phyloP scores from a whole-genome alignment of 441 rosid genomes.

The Adansonia gregorii region DNA sequence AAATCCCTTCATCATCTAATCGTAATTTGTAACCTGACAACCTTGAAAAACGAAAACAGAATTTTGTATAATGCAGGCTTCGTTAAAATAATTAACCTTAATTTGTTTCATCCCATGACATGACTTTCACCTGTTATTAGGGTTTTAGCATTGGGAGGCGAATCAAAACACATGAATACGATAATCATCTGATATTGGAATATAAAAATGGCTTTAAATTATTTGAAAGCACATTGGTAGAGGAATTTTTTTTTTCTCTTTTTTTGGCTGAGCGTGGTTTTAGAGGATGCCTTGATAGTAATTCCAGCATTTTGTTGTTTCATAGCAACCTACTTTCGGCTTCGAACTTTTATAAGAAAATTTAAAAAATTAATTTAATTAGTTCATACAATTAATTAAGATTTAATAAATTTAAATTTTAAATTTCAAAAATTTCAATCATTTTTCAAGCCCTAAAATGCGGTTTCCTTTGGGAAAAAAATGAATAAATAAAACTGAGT shows the following conservation, averaged over 20 bases:
- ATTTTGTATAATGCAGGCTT: neutral
- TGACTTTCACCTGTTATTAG: neutral
- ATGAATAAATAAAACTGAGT: no score
- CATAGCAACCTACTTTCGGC: no score
- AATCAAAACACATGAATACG: neutral
- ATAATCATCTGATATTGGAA: neutral
- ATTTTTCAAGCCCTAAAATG: no score
- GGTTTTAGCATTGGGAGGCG: constrained; percentile 12
- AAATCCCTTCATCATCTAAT: neutral
- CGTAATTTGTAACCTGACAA: neutral
- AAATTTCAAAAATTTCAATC: no score
- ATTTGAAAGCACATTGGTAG: neutral
- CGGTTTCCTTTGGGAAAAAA: no score
- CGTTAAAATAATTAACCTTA: constrained; percentile 16
- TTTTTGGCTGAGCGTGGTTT: neutral
- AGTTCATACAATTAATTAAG: no score
- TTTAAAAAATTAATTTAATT: no score
- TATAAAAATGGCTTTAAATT: constrained; percentile 17
- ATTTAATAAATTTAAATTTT: no score
- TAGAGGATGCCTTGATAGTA: neutral
- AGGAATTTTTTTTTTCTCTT: neutral
- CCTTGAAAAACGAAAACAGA: neutral
- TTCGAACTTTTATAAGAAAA: no score
- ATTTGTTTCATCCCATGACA: neutral
- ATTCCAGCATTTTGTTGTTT: neutral